These are phyloP conservation scores for Eucalyptus paniculata DNA, from an alignment of 345 rosid species.

Conservation along the genomic window DNA sequence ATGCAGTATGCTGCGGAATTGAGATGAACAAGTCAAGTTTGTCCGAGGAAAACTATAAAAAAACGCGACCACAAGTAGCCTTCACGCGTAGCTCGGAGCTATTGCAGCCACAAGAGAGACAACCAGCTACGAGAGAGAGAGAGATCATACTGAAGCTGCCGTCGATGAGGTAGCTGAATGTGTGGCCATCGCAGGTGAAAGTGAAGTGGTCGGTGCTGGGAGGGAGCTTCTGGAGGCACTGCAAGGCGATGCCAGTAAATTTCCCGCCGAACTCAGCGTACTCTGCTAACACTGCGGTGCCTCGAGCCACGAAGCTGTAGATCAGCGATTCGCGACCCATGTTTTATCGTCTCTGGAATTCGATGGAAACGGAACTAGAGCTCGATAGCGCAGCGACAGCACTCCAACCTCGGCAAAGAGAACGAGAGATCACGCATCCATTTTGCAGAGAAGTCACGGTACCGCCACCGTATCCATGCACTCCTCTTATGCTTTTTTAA, in stretches of 20 bases:
- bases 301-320: background rate
- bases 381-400: background rate
- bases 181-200: background rate
- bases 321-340: background rate
- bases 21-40: background rate
- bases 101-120: background rate
- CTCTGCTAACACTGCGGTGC: background rate
- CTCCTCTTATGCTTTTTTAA: background rate
- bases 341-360: background rate
- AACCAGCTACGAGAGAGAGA: background rate
- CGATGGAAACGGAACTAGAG: rapidly evolving
- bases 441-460: background rate
- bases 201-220: background rate
- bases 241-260: background rate
- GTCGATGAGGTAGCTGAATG: background rate
- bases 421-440: background rate
- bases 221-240: background rate
- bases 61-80: background rate
- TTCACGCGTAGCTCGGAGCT: background rate
- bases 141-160: background rate
- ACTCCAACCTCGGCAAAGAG: background rate
- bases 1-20: constrained; percentile 24
- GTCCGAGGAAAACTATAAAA: background rate
- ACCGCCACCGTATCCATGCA: background rate
- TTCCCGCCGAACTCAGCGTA: background rate